phyloP scores from a whole-genome alignment of 306 rosid genomes.

The Cucurbita argyrosperma region DNA sequence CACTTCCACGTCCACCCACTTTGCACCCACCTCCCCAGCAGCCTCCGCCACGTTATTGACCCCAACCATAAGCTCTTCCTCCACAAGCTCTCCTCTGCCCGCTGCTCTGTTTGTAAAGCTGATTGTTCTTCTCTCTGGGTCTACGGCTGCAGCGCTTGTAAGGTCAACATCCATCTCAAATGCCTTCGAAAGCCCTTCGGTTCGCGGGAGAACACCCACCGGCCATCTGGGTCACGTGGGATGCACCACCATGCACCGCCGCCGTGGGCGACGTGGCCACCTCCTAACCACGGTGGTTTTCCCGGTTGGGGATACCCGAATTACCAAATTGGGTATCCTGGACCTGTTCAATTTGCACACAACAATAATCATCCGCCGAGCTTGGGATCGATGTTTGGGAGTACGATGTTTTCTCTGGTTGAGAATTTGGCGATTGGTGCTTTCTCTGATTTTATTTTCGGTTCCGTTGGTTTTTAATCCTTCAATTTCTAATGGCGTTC shows the following conservation, averaged over 20 bases:
- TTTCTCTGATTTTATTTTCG: neutral
- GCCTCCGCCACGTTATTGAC: conserved; percentile 1
- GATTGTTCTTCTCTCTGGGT: neutral
- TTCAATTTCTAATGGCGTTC: neutral
- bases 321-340: neutral
- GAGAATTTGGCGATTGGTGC: neutral
- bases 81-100: neutral
- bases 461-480: neutral
- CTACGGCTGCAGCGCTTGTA: neutral
- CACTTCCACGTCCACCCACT: conserved; percentile 10
- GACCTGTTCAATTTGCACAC: neutral
- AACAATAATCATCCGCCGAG: neutral
- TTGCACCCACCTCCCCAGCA: conserved; percentile 10
- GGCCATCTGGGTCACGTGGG: neutral
- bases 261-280: neutral
- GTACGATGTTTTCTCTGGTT: neutral
- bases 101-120: neutral
- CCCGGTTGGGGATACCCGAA: neutral
- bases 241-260: neutral
- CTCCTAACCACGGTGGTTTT: neutral
- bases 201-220: too few species aligned
- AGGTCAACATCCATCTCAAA: neutral
- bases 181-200: neutral
- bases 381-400: neutral
- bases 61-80: neutral